Percentiles rank a stretch among this genome's conserved stretches.
Evolutionary conservation across 148 eudicot genomes (phyloP).

Genomic region (Pouteria glomerata): DNA sequence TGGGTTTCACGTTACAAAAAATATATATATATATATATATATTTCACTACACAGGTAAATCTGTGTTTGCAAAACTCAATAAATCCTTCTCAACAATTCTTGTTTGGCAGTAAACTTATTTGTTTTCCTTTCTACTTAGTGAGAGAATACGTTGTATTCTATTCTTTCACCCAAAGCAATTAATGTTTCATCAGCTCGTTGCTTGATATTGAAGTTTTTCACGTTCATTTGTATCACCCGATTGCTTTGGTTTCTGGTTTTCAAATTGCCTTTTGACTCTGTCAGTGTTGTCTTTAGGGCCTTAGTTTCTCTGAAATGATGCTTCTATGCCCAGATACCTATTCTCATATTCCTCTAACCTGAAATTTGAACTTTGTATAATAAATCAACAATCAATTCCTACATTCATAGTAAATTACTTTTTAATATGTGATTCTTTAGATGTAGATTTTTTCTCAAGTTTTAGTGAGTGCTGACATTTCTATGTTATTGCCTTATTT

Average conservation of each 20-base stretch:
- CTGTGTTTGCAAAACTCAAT: not conserved
- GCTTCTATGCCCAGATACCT: not conserved
- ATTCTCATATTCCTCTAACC: not conserved
- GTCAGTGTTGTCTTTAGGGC: too few relatives aligned
- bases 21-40: too few relatives aligned
- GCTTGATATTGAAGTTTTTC: constrained; percentile 1
- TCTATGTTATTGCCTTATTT: constrained; percentile 13
- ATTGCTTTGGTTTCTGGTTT: constrained; percentile 1
- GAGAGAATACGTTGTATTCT: not conserved
- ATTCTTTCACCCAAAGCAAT: not conserved
- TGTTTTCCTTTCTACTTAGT: not conserved
- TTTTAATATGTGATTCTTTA: not conserved
- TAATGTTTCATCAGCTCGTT: not conserved
- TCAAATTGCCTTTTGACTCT: not conserved
- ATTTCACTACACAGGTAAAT: not conserved
- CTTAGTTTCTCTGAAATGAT: too few relatives aligned
- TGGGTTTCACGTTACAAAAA: too few relatives aligned
- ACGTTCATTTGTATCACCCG: not conserved
- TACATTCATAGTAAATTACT: not conserved
- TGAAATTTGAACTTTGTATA: not conserved
- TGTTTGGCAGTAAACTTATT: not conserved
- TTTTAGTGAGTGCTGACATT: not conserved
- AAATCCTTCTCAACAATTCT: not conserved
- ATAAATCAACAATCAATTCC: not conserved
- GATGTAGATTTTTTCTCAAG: not conserved